Conservation (phyloP, 768 basidiomycete species). For the Kwoniella bestiolae region DNA sequence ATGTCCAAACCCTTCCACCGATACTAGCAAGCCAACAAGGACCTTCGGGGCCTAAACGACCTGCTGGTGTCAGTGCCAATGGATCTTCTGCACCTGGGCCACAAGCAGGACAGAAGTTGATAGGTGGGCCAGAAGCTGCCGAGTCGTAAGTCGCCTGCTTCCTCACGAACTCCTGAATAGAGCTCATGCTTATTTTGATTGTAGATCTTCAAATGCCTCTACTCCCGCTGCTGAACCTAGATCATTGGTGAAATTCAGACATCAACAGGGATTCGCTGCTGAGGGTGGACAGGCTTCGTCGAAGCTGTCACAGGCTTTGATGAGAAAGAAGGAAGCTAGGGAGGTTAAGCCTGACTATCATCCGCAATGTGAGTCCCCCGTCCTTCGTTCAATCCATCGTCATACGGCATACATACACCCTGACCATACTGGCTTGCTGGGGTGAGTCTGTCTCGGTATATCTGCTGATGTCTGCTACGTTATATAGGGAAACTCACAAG, state of each 20-base stretch:
- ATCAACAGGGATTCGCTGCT: conserved; percentile 56
- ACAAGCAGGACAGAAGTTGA: conserved; percentile 54
- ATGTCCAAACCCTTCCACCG: conserved; percentile 81
- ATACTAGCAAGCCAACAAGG: conserved; percentile 76
- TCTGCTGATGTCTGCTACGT: neutral
- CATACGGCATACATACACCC: too few species aligned
- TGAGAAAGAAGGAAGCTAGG: conserved; percentile 88
- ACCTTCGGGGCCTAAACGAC: conserved; percentile 74
- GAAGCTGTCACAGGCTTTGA: conserved; percentile 81
- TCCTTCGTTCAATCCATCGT: neutral
- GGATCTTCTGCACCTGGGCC: conserved; percentile 29
- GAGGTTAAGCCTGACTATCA: conserved; percentile 96
- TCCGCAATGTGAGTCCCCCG: conserved; percentile 65
- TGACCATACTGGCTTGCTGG: too few species aligned
- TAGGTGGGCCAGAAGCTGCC: conserved; percentile 58
- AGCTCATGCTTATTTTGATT: neutral
- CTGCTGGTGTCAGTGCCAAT: conserved; percentile 48
- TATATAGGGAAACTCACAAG: conserved; percentile 79
- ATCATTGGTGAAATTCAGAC: conserved; percentile 55
- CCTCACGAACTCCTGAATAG: neutral
- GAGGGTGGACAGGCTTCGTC: conserved; percentile 57
- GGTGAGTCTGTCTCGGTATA: neutral
- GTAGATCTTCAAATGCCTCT: conserved; percentile 9
- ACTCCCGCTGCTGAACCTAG: conserved; percentile 32
- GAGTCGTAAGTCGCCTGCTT: conserved; percentile 25